phyloP scores from a whole-genome alignment of 768 basidiomycete species.

The Kwoniella mangroviensis region DNA sequence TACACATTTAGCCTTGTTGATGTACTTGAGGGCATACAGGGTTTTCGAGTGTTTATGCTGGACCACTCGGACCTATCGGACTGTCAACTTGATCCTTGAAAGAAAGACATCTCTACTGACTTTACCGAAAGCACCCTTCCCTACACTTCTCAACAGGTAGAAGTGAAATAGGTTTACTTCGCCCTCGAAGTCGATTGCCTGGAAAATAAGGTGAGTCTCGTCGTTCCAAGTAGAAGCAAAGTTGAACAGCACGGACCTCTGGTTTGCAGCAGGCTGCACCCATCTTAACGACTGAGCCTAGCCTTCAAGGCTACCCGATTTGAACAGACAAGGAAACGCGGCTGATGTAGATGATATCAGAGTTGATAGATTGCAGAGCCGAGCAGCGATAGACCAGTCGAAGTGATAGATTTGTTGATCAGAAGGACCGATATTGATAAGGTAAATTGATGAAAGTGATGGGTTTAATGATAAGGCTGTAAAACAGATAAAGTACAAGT shows the following conservation, averaged over 20 bases:
- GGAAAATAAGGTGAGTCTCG: slow-evolving; percentile 5
- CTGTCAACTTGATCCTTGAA: slow-evolving; percentile 14
- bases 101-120: slow-evolving; percentile 60
- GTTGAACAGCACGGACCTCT: slow-evolving; percentile 62
- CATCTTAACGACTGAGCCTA: slow-evolving; percentile 61
- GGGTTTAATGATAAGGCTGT: neutral
- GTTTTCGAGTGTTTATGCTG: slow-evolving; percentile 93
- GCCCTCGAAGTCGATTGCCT: slow-evolving; percentile 81
- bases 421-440: neutral
- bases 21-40: slow-evolving; percentile 94
- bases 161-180: slow-evolving; percentile 96
- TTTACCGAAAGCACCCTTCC: slow-evolving; percentile 98
- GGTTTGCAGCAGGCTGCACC: slow-evolving; percentile 85
- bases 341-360: neutral
- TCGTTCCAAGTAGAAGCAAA: neutral
- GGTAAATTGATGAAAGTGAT: neutral
- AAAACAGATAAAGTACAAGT: neutral
- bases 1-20: slow-evolving; percentile 92
- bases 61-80: slow-evolving; percentile 83
- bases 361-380: neutral
- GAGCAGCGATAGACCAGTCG: too few species aligned
- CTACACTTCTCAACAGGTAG: slow-evolving; percentile 90
- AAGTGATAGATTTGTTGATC: neutral
- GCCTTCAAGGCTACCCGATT: neutral
- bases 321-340: neutral